Evolutionary conservation across 441 rosid genomes (phyloP).

Genomic region (Euphorbia celastroides): DNA sequence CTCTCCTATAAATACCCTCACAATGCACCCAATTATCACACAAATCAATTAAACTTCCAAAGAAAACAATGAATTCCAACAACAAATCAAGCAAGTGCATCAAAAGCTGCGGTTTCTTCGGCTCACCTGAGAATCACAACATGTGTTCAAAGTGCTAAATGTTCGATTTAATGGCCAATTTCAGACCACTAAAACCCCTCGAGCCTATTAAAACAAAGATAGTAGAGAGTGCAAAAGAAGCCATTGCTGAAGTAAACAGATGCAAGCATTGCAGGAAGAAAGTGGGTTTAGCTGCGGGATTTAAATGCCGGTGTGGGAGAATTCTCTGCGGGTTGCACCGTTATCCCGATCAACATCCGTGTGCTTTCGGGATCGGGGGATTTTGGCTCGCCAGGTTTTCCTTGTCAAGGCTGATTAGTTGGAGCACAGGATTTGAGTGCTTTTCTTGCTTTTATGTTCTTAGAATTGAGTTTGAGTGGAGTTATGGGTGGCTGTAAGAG

Average conservation of each 20-base stretch:
- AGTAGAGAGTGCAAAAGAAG: not conserved
- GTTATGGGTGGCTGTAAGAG: too few species aligned
- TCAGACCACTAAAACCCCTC: not conserved
- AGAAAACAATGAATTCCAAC: slow-evolving; percentile 5
- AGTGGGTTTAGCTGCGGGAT: slow-evolving; percentile 44
- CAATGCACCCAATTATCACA: too few species aligned
- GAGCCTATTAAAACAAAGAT: not conserved
- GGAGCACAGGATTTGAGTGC: not conserved
- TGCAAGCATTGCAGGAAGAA: slow-evolving; percentile 37
- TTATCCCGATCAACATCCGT: slow-evolving; percentile 19
- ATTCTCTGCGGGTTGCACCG: slow-evolving; percentile 42
- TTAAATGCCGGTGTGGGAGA: slow-evolving; percentile 38
- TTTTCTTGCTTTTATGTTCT: too few species aligned
- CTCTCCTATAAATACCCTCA: not conserved
- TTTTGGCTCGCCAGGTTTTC: not conserved
- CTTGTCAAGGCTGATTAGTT: not conserved
- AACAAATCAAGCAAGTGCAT: slow-evolving; percentile 13
- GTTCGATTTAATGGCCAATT: not conserved
- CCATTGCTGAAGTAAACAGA: not conserved
- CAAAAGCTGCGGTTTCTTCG: slow-evolving; percentile 31
- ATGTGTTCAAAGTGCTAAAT: slow-evolving; percentile 36
- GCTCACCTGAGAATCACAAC: slow-evolving; percentile 14
- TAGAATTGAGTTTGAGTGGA: too few species aligned
- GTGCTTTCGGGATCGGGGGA: not conserved
- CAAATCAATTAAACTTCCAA: not conserved